phyloP scores from a whole-genome alignment of 169 alveolate species.

The Plasmodium vinckei region DNA sequence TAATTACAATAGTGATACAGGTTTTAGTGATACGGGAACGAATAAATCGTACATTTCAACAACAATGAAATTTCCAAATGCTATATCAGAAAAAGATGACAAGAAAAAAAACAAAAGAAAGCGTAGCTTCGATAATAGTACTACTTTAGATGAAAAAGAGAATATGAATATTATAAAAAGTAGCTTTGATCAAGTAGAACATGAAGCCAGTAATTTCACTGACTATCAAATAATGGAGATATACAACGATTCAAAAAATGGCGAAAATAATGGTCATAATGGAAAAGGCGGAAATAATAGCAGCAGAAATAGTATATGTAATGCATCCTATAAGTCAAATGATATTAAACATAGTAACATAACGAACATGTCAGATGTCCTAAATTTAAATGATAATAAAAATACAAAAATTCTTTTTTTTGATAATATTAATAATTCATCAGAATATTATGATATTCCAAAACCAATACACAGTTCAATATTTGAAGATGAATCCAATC shows the following conservation, averaged over 20 bases:
- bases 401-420: slow-evolving; percentile 48
- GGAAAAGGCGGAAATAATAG: not conserved
- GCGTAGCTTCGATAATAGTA: not conserved
- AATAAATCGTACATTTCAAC: not conserved
- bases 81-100: not conserved
- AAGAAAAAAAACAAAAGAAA: not conserved
- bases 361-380: slow-evolving; percentile 35
- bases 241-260: too few species aligned
- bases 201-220: too few species aligned
- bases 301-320: slow-evolving; percentile 4
- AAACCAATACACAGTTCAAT: slow-evolving; percentile 31
- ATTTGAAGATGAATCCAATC: not conserved
- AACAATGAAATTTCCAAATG: not conserved
- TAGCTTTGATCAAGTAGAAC: too few species aligned
- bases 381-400: slow-evolving; percentile 19
- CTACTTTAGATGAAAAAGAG: not conserved
- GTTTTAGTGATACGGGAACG: too few species aligned
- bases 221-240: too few species aligned
- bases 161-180: not conserved
- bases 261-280: too few species aligned
- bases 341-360: slow-evolving; percentile 41
- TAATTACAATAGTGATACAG: too few species aligned
- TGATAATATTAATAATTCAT: slow-evolving; percentile 48
- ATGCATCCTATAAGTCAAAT: not conserved
- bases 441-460: slow-evolving; percentile 18